Percentiles rank a stretch among this genome's conserved stretches.
Evolutionary conservation across 2,329 filamentous ascomycete species (phyloP).

Genomic region (Alternaria brassicae): DNA sequence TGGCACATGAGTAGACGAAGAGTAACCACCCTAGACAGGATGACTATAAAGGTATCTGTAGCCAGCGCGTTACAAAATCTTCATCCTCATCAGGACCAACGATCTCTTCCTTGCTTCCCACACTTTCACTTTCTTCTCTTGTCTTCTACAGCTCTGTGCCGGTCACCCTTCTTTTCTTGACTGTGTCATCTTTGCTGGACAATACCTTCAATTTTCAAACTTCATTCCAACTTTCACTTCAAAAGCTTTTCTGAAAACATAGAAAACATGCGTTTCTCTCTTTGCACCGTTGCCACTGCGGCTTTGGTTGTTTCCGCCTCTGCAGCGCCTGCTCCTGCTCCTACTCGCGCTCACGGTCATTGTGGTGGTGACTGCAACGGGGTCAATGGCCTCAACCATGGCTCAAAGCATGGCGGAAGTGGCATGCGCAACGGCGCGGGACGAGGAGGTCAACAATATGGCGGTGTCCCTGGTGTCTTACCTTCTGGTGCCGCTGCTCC

Average conservation of each 20-base stretch:
- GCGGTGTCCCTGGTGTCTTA: constrained; percentile 10
- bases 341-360: neutral
- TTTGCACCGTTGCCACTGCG: constrained; percentile 28
- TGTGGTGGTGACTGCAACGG: neutral
- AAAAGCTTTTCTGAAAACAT: neutral
- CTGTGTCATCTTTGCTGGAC: constrained; percentile 30
- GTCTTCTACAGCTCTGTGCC: constrained; percentile 13
- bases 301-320: constrained; percentile 28
- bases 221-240: neutral
- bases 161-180: constrained; percentile 13
- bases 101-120: constrained; percentile 10
- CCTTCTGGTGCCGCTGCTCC: constrained; percentile 13
- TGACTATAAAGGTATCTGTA: constrained; percentile 19
- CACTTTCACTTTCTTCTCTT: constrained; percentile 15
- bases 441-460: neutral
- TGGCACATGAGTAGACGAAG: neutral
- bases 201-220: constrained; percentile 10
- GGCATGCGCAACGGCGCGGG: neutral
- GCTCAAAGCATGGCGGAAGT: neutral
- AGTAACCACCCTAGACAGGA: neutral
- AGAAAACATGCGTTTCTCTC: constrained; percentile 33
- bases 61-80: neutral
- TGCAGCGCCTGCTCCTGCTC: constrained; percentile 23
- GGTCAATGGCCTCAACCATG: neutral
- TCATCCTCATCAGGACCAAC: constrained; percentile 20